Evolutionary conservation across 2,329 filamentous ascomycete species (phyloP).

Genomic region (Ploettnerulaceae sp.): DNA sequence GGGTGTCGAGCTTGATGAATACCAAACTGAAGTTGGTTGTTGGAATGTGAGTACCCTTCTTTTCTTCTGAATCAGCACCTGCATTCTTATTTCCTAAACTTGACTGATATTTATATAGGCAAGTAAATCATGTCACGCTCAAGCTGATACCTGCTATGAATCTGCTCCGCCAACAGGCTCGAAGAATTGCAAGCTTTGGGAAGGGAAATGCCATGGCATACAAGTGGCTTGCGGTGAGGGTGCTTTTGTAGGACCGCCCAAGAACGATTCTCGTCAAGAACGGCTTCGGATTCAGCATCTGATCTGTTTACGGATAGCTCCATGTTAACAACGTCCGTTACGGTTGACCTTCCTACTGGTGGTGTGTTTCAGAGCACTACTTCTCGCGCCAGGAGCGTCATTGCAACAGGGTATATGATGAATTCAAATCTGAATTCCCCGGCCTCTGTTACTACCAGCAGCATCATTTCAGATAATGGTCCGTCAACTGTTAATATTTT

Average conservation of each 20-base stretch:
- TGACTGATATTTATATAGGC: slow-evolving; percentile 28
- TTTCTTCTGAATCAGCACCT: background rate
- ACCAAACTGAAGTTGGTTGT: slow-evolving; percentile 52
- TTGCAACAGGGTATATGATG: too few species aligned
- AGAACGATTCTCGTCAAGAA: too few species aligned
- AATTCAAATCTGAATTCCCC: too few species aligned
- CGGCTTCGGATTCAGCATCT: too few species aligned
- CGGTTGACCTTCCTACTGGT: too few species aligned
- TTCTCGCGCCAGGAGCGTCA: too few species aligned
- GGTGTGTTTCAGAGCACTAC: too few species aligned
- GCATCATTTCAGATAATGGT: too few species aligned
- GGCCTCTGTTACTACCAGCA: too few species aligned
- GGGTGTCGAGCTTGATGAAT: slow-evolving; percentile 54
- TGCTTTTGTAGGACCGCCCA: slow-evolving; percentile 45
- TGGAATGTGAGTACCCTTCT: slow-evolving; percentile 42
- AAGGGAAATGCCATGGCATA: slow-evolving; percentile 52
- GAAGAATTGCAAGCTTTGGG: slow-evolving; percentile 57
- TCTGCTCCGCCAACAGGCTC: slow-evolving; percentile 54
- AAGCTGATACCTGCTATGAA: slow-evolving; percentile 56
- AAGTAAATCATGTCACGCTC: slow-evolving; percentile 51
- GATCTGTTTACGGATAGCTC: too few species aligned
- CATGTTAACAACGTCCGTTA: too few species aligned
- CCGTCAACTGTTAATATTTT: too few species aligned
- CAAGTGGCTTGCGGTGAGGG: slow-evolving; percentile 40
- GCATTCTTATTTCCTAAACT: background rate